Percentiles rank a stretch among this genome's conserved stretches.
Evolutionary conservation across 2,329 filamentous ascomycete genomes (phyloP).

Genomic region (Apiospora kogelbergensis): DNA sequence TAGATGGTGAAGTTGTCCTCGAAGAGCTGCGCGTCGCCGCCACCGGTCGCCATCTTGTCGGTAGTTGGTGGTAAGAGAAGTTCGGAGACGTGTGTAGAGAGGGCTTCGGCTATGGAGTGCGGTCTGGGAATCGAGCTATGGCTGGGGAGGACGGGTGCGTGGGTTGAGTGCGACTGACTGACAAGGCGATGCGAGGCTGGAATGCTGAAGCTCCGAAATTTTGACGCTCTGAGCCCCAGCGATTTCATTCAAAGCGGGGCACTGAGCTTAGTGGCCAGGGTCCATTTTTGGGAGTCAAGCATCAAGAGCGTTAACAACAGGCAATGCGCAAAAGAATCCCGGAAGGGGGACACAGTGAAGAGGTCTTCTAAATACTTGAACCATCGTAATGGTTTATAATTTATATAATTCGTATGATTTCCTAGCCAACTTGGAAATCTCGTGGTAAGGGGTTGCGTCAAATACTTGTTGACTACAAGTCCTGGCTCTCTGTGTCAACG

Average conservation of each 20-base stretch:
- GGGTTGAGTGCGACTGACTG: not conserved
- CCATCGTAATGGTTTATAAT: no score
- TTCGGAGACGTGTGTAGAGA: not conserved
- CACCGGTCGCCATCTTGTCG: constrained; percentile 53
- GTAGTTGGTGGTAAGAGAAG: not conserved
- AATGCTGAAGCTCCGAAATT: constrained; percentile 9
- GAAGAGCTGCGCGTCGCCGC: constrained; percentile 88
- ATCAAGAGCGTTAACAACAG: not conserved
- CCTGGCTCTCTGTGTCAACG: not conserved
- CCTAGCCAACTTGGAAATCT: no score
- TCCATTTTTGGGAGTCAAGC: not conserved
- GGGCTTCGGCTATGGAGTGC: not conserved
- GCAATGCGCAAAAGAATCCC: not conserved
- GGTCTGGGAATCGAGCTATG: not conserved
- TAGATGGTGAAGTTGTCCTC: constrained; percentile 89
- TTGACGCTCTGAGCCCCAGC: constrained; percentile 5
- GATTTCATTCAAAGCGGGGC: not conserved
- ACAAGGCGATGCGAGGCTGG: constrained; percentile 4
- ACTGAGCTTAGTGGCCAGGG: not conserved
- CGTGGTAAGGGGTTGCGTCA: not conserved
- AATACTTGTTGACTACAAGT: not conserved
- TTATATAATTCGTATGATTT: not conserved
- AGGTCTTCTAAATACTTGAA: not conserved
- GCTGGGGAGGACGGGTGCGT: not conserved
- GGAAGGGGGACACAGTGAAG: not conserved